A percentile compares a stretch with the other conserved stretches of the same genome.
Conservation (phyloP, 495 filamentous ascomycete genomes). For the Trichoderma gamsii region DNA sequence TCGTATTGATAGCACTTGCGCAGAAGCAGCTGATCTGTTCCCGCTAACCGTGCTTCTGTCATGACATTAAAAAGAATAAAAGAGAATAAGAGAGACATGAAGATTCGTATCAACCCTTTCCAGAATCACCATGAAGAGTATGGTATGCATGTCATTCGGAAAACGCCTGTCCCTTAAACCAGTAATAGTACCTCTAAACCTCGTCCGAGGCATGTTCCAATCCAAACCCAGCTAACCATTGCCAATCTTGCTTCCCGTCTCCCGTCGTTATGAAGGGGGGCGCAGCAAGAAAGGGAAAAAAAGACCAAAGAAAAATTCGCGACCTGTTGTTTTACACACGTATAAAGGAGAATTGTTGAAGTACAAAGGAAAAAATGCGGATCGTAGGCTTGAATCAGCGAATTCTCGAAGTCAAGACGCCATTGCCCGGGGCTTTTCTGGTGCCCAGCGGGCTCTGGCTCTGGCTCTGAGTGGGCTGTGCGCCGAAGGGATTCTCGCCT, state of each 20-base stretch:
- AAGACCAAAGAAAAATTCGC: background rate
- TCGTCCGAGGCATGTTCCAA: background rate
- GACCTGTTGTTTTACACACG: background rate
- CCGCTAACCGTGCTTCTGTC: background rate
- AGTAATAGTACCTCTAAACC: background rate
- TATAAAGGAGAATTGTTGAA: background rate
- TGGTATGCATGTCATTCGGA: background rate
- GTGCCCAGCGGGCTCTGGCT: background rate
- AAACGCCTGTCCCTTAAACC: background rate
- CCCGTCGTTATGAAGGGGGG: background rate
- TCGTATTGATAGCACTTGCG: background rate
- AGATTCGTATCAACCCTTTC: background rate
- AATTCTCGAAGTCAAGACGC: background rate
- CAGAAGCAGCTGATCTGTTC: background rate
- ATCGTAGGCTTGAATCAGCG: background rate
- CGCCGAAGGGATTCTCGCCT: slow-evolving; percentile 28
- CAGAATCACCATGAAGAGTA: background rate
- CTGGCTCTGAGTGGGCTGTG: background rate
- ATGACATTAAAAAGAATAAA: background rate
- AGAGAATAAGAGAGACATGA: background rate
- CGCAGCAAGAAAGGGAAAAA: background rate
- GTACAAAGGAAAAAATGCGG: background rate
- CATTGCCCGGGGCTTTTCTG: background rate
- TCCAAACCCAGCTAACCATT: background rate
- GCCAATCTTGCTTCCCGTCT: background rate